phyloP scores from a whole-genome alignment of 352 stramenopile genomes.

The Blastocystis sp. region DNA sequence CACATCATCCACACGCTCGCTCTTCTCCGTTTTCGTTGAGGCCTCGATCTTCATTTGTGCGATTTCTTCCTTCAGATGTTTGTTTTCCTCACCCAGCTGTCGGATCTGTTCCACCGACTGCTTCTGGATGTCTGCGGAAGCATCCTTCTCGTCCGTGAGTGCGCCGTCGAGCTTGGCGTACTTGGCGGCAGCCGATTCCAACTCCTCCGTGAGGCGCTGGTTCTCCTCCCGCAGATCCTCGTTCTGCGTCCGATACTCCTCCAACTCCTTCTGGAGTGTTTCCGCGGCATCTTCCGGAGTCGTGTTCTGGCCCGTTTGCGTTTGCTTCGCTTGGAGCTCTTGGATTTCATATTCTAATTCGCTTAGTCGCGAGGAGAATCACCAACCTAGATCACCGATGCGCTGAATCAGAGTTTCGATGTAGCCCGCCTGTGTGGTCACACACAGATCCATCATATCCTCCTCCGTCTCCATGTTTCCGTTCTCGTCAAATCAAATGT shows the following conservation, averaged over 20 bases:
- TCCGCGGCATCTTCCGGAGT: not conserved
- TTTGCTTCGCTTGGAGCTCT: not conserved
- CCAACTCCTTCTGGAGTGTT: not conserved
- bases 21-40: not conserved
- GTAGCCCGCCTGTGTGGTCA: not conserved
- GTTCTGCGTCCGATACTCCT: not conserved
- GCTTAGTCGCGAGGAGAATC: not conserved
- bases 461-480: not conserved
- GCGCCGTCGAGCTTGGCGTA: not conserved
- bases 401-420: not conserved
- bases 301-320: not conserved
- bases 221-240: not conserved
- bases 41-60: not conserved
- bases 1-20: not conserved
- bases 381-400: not conserved
- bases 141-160: not conserved
- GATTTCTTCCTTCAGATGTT: not conserved
- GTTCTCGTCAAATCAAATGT: not conserved
- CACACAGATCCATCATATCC: not conserved
- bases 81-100: slow-evolving; percentile 1
- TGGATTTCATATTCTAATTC: not conserved
- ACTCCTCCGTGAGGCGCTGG: not conserved
- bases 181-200: not conserved
- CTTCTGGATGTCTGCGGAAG: not conserved
- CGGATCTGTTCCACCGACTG: slow-evolving; percentile 18